These are phyloP conservation scores for Aspergillus hortae DNA, from an alignment of 2,329 filamentous ascomycete genomes.

Conservation along the genomic window DNA sequence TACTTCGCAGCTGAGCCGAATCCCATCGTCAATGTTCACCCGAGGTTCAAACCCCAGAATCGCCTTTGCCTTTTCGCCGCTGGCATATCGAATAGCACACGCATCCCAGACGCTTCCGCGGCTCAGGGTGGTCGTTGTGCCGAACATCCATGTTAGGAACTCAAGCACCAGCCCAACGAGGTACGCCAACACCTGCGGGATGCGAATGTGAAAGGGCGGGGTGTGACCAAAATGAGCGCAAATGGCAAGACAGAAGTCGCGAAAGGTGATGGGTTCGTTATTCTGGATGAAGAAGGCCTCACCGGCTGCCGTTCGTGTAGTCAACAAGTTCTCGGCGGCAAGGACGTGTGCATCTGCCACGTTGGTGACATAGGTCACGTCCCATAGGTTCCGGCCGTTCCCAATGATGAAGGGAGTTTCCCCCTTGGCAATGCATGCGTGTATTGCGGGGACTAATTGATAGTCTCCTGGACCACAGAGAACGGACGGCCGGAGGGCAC, in stretches of 20 bases:
- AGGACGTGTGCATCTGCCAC: conserved; percentile 45
- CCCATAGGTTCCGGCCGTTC: conserved; percentile 41
- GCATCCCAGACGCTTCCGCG: conserved; percentile 55
- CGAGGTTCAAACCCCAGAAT: conserved; percentile 53
- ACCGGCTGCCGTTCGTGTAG: conserved; percentile 38
- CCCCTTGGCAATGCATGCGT: conserved; percentile 42
- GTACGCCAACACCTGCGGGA: conserved; percentile 50
- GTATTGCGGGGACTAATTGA: conserved; percentile 41
- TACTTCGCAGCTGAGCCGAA: conserved; percentile 49
- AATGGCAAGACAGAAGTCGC: conserved; percentile 43
- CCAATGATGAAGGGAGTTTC: conserved; percentile 43
- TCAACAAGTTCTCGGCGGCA: conserved; percentile 41
- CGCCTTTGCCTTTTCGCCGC: conserved; percentile 48
- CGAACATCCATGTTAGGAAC: conserved; percentile 45
- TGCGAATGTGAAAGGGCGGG: conserved; percentile 46
- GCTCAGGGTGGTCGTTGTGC: conserved; percentile 46
- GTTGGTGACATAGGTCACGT: conserved; percentile 43
- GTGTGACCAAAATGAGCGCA: conserved; percentile 48
- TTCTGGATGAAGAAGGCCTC: conserved; percentile 47
- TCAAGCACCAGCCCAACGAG: conserved; percentile 47
- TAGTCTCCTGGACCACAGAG: conserved; percentile 43
- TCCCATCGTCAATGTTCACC: conserved; percentile 50
- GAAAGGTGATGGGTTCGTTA: conserved; percentile 44
- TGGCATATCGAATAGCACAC: conserved; percentile 51
- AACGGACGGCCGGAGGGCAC: conserved; percentile 42